phyloP scores from a whole-genome alignment of 495 filamentous ascomycete species.

The Parathielavia hyrcaniae region DNA sequence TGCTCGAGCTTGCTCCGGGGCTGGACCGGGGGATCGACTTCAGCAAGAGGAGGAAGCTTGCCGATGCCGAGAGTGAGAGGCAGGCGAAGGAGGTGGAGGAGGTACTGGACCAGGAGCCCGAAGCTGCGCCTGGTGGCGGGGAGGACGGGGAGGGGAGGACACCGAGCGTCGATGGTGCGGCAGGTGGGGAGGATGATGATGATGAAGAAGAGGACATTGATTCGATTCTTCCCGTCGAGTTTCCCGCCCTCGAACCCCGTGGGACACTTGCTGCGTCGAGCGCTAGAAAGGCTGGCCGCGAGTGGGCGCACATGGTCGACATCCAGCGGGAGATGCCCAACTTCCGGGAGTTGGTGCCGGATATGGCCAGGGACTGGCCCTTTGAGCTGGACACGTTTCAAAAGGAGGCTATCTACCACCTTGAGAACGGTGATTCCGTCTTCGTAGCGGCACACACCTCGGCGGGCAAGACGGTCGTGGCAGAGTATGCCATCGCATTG shows the following conservation, averaged over 20 bases:
- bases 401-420: constrained; percentile 95
- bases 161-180: constrained; percentile 19
- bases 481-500: constrained; percentile 94
- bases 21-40: constrained; percentile 74
- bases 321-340: constrained; percentile 85
- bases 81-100: constrained; percentile 67
- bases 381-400: constrained; percentile 98
- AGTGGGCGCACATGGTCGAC: constrained; percentile 98
- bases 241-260: constrained; percentile 84
- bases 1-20: constrained; percentile 79
- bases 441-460: constrained; percentile 99
- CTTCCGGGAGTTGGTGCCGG: constrained; percentile 85
- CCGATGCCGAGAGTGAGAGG: constrained; percentile 41
- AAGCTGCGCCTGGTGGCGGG: constrained; percentile 42
- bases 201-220: constrained; percentile 76
- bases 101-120: constrained; percentile 64
- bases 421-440: constrained; percentile 93
- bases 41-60: constrained; percentile 53
- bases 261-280: constrained; percentile 64
- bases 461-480: constrained; percentile 95
- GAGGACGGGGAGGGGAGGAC: constrained; percentile 35
- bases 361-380: constrained; percentile 93
- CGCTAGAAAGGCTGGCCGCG: constrained; percentile 64
- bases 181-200: constrained; percentile 37
- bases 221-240: constrained; percentile 82